Evolutionary conservation across 108 stramenopile genomes (phyloP).

Genomic region (Cylindrotheca closterium): DNA sequence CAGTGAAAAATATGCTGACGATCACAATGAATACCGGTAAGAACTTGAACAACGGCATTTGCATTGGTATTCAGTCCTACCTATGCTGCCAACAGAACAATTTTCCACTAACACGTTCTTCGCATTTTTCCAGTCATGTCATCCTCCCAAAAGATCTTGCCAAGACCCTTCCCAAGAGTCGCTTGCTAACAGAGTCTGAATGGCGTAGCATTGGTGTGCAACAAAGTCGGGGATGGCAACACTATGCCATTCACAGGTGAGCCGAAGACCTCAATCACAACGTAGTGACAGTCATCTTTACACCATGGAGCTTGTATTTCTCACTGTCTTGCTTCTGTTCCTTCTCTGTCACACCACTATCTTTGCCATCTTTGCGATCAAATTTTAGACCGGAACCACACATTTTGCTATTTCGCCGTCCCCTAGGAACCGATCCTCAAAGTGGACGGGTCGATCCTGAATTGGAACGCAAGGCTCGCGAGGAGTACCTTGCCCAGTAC

Average conservation of each 20-base stretch:
- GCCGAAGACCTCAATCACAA: conserved; percentile 10
- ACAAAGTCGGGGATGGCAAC: conserved; percentile 98
- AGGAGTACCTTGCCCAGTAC: conserved; percentile 87
- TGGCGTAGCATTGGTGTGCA: conserved; percentile 97
- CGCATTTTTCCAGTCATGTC: conserved; percentile 85
- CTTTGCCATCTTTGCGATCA: not conserved
- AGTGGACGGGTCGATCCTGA: conserved; percentile 87
- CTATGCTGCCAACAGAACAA: no score
- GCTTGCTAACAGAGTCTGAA: conserved; percentile 92
- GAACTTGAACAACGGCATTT: no score
- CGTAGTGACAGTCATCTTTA: not conserved
- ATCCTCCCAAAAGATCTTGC: conserved; percentile 97
- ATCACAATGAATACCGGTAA: conserved; percentile 58
- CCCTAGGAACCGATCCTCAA: conserved; percentile 96
- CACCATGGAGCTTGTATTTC: not conserved
- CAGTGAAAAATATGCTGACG: conserved; percentile 83
- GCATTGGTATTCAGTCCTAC: no score
- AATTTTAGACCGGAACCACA: conserved; percentile 91
- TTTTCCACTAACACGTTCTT: no score
- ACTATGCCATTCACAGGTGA: conserved; percentile 96
- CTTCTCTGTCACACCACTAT: not conserved
- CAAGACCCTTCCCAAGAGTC: conserved; percentile 91
- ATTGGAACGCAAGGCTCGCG: conserved; percentile 76
- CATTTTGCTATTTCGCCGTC: conserved; percentile 97
- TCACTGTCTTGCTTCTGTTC: no score